A percentile compares a stretch with the other conserved stretches of the same genome.
Conservation (phyloP, 139 green algal genomes). For the Tetradesmus lagerheimii region DNA sequence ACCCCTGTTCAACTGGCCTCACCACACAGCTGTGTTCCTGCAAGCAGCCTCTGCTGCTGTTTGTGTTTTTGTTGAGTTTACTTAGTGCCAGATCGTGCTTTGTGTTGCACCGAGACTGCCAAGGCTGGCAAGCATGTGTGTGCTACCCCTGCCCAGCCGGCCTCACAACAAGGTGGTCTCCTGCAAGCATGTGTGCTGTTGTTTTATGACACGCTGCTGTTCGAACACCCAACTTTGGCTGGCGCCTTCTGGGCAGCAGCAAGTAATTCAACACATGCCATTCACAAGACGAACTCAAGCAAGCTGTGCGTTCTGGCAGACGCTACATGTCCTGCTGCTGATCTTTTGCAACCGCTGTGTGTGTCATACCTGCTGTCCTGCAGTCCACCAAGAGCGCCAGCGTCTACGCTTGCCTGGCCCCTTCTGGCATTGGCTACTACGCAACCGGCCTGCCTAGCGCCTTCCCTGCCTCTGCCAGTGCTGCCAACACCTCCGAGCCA, state of each 20-base stretch:
- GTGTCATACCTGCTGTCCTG: background rate
- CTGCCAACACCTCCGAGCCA: background rate
- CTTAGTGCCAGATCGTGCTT: too few species aligned
- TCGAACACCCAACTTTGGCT: too few species aligned
- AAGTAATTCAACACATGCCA: too few species aligned
- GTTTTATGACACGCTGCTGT: background rate
- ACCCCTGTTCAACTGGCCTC: background rate
- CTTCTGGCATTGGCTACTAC: conserved; percentile 9
- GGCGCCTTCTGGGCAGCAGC: too few species aligned
- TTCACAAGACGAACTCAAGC: too few species aligned
- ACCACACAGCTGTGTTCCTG: conserved; percentile 5
- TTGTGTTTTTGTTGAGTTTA: too few species aligned
- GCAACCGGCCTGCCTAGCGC: background rate
- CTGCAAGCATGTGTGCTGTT: background rate
- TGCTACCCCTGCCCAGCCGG: background rate
- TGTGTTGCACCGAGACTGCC: too few species aligned
- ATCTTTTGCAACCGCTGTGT: background rate
- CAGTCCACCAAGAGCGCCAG: background rate
- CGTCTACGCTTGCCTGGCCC: background rate
- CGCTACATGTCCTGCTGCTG: background rate
- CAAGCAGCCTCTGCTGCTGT: background rate
- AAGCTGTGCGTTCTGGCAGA: background rate
- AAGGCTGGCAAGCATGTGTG: background rate
- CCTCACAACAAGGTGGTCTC: background rate
- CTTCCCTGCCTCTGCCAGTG: background rate